A percentile compares a stretch with the other conserved stretches of the same genome.
These are phyloP conservation scores for Penicillium sp. DNA, from an alignment of 2,329 filamentous ascomycete genomes.

Conservation along the genomic window DNA sequence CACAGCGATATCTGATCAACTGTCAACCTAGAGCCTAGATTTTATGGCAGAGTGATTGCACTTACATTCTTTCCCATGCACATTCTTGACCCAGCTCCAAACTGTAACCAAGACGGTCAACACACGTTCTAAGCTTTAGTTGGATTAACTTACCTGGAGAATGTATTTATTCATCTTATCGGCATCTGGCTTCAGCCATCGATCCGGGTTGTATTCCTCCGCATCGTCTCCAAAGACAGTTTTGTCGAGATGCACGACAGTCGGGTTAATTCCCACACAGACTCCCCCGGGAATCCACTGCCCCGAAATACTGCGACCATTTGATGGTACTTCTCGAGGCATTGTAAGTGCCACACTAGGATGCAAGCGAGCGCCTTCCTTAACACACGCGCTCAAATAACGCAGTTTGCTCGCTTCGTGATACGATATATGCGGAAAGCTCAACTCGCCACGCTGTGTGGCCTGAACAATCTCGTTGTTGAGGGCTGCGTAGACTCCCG, in stretches of 20 bases:
- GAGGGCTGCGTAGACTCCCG: conserved; percentile 30
- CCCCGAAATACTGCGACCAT: background rate
- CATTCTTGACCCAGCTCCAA: conserved; percentile 20
- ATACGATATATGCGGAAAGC: conserved; percentile 9
- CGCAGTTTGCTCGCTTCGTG: conserved; percentile 20
- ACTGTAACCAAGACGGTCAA: conserved; percentile 1
- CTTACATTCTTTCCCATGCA: conserved; percentile 14
- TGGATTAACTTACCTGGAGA: conserved; percentile 1
- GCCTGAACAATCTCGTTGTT: conserved; percentile 25
- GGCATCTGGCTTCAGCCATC: conserved; percentile 41
- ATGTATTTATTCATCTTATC: conserved; percentile 5
- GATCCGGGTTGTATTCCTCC: conserved; percentile 48
- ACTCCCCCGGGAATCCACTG: conserved; percentile 45
- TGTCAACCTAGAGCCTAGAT: background rate
- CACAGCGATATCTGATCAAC: conserved; percentile 12
- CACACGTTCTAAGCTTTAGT: background rate
- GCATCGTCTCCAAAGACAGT: conserved; percentile 32
- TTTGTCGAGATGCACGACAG: conserved; percentile 39
- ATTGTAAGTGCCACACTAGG: conserved; percentile 38
- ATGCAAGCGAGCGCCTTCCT: conserved; percentile 25
- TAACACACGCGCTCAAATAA: conserved; percentile 29
- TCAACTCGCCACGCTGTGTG: conserved; percentile 1
- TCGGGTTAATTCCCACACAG: conserved; percentile 45
- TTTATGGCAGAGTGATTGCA: conserved; percentile 24
- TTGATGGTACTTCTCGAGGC: background rate